phyloP scores from a whole-genome alignment of 371 early-diverging fungal species.

The Blyttiomyces sp. region DNA sequence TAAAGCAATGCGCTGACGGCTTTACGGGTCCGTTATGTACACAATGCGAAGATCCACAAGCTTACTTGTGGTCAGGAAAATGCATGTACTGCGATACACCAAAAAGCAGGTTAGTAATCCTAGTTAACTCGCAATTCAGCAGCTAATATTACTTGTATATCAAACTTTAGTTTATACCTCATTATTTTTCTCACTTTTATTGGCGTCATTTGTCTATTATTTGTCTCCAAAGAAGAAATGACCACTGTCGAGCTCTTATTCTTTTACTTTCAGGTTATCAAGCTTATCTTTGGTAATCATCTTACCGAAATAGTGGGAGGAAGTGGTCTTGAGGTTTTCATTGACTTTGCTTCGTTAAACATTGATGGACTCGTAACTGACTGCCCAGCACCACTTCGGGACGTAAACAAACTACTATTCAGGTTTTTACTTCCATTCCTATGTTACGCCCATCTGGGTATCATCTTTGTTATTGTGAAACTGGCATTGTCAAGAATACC shows the following conservation, averaged over 20 bases:
- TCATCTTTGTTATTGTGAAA: conserved; percentile 2
- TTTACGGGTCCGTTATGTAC: conserved; percentile 21
- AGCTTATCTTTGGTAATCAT: conserved; percentile 15
- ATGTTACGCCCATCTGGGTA: conserved; percentile 6
- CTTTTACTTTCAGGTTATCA: conserved; percentile 27
- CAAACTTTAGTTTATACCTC: conserved; percentile 10
- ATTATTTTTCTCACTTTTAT: conserved; percentile 6
- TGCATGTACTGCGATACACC: conserved; percentile 12
- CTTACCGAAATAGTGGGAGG: conserved; percentile 5
- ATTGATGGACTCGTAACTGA: conserved; percentile 21
- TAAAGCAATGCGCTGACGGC: conserved; percentile 2
- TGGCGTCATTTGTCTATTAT: conserved; percentile 5
- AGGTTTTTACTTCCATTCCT: conserved; percentile 17
- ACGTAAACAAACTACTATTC: conserved; percentile 10
- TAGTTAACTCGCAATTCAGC: no score
- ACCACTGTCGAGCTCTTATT: conserved; percentile 22
- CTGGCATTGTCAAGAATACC: neutral
- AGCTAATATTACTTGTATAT: no score
- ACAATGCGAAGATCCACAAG: conserved; percentile 5
- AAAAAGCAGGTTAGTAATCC: no score
- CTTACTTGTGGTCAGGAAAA: conserved; percentile 16
- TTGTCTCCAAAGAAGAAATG: conserved; percentile 12
- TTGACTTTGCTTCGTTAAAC: conserved; percentile 18
- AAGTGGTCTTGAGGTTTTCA: conserved; percentile 10
- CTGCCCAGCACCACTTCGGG: conserved; percentile 20